Conservation (phyloP, 179 eudicot species). For the Camellia oleifera region DNA sequence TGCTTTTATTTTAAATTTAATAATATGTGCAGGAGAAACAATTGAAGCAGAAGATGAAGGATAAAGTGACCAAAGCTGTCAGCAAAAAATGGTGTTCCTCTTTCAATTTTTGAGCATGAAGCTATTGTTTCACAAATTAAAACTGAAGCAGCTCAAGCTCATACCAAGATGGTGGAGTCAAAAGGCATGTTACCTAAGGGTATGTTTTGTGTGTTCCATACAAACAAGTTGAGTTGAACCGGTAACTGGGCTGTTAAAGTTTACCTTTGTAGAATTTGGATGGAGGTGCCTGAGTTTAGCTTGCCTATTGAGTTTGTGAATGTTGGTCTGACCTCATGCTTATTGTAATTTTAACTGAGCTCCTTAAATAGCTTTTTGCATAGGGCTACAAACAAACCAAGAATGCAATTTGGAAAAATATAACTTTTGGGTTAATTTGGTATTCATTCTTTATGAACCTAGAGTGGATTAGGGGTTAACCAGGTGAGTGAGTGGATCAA, state of each 20-base stretch:
- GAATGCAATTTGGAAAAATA: too few relatives aligned
- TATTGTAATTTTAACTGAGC: background rate
- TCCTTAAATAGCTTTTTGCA: background rate
- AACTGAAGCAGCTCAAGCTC: conserved; percentile 45
- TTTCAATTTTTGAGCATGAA: conserved; percentile 26
- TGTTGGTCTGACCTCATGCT: background rate
- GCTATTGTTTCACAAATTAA: conserved; percentile 43
- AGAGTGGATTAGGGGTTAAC: too few relatives aligned
- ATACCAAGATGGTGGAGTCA: conserved; percentile 46
- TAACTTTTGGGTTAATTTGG: too few relatives aligned
- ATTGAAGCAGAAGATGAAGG: too few relatives aligned
- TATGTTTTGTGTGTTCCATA: conserved; percentile 30
- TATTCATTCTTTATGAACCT: too few relatives aligned
- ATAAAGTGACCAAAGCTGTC: too few relatives aligned
- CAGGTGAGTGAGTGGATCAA: too few relatives aligned
- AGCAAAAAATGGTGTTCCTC: too few relatives aligned
- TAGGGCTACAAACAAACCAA: too few relatives aligned
- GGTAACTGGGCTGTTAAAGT: background rate
- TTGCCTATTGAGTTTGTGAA: background rate
- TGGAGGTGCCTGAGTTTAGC: background rate
- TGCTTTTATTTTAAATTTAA: conserved; percentile 7
- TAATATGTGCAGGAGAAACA: too few relatives aligned
- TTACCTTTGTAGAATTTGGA: background rate
- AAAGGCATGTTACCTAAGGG: conserved; percentile 35
- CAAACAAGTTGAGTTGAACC: background rate